These are phyloP conservation scores for Blastosporella zonata DNA, from an alignment of 1,284 basidiomycete species.

Conservation along the genomic window DNA sequence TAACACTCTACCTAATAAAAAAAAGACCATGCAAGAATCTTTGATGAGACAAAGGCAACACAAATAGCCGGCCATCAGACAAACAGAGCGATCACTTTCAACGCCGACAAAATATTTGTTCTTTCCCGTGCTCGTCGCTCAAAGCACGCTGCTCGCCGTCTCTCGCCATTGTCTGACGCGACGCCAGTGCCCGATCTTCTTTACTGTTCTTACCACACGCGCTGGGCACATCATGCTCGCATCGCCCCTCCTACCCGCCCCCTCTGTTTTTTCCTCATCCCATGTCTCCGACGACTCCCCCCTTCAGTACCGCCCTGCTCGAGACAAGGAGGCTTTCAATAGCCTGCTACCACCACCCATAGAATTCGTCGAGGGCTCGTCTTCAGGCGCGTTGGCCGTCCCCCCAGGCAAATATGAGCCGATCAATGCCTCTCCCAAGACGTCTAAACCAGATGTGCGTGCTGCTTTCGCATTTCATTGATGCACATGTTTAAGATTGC, in stretches of 20 bases:
- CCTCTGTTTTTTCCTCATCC: constrained; percentile 47
- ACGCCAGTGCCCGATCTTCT: constrained; percentile 5
- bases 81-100: constrained; percentile 11
- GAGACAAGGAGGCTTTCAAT: constrained; percentile 71
- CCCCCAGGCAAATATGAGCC: constrained; percentile 74
- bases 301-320: constrained; percentile 58
- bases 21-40: constrained; percentile 1
- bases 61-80: constrained; percentile 18
- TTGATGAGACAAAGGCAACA: neutral
- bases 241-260: constrained; percentile 50
- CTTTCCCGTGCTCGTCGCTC: constrained; percentile 3
- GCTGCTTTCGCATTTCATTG: constrained; percentile 6
- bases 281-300: constrained; percentile 43
- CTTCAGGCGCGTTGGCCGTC: constrained; percentile 64
- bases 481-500: neutral
- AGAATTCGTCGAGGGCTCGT: constrained; percentile 80
- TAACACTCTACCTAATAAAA: constrained; percentile 6
- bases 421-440: constrained; percentile 61
- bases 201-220: neutral
- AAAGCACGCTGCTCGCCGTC: neutral
- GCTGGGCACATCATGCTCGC: constrained; percentile 47
- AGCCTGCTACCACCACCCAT: constrained; percentile 69
- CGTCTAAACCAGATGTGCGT: constrained; percentile 42
- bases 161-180: constrained; percentile 10
- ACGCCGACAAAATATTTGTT: constrained; percentile 13